Conservation (phyloP, 1,284 basidiomycete species). For the Heterobasidion parviporum region DNA sequence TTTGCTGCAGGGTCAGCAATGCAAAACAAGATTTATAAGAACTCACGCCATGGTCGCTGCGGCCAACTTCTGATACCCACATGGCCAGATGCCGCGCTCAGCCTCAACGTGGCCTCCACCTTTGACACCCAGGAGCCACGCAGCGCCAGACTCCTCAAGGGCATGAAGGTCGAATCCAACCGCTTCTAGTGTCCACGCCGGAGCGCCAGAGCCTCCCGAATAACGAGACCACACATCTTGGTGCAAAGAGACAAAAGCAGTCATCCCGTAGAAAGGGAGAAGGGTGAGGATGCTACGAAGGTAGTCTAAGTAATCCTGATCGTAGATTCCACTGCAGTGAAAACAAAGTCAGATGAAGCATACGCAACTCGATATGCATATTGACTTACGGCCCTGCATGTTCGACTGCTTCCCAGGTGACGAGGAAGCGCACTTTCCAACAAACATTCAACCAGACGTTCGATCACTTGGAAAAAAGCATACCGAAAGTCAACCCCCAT, state of each 20-base stretch:
- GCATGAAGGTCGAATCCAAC: conserved; percentile 74
- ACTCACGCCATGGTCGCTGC: conserved; percentile 83
- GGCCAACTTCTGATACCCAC: conserved; percentile 85
- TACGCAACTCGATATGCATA: neutral
- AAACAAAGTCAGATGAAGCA: neutral
- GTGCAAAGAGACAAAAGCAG: conserved; percentile 77
- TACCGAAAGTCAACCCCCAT: conserved; percentile 85
- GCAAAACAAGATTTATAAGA: neutral
- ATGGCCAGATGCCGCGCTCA: conserved; percentile 83
- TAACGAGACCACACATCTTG: conserved; percentile 97
- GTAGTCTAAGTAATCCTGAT: conserved; percentile 79
- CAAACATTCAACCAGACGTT: neutral
- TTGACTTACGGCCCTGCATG: conserved; percentile 77
- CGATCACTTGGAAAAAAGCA: conserved; percentile 17
- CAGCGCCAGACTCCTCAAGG: conserved; percentile 75
- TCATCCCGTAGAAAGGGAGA: conserved; percentile 76
- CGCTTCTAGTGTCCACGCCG: conserved; percentile 83
- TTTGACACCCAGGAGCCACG: conserved; percentile 75
- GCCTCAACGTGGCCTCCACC: conserved; percentile 63
- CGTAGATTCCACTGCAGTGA: conserved; percentile 64
- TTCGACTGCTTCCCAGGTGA: conserved; percentile 96
- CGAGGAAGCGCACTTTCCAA: conserved; percentile 68
- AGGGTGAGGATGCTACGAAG: conserved; percentile 65
- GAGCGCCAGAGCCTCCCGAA: conserved; percentile 87
- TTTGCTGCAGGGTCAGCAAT: conserved; percentile 9